These are phyloP conservation scores for Lizonia empirigonia DNA, from an alignment of 2,329 filamentous ascomycete genomes.

Conservation along the genomic window DNA sequence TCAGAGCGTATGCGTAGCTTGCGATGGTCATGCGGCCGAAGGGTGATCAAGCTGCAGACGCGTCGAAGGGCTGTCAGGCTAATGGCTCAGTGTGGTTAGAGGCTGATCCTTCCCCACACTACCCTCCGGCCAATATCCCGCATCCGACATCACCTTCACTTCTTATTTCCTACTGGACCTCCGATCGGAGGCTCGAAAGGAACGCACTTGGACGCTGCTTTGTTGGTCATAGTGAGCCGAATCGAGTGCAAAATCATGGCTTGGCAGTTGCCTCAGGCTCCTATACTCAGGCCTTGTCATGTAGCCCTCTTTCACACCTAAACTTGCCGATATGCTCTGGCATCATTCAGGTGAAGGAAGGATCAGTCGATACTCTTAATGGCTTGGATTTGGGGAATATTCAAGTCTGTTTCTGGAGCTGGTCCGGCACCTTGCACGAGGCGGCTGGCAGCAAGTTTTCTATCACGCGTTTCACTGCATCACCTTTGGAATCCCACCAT, in stretches of 20 bases:
- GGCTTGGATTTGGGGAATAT: no score
- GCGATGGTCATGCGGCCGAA: neutral
- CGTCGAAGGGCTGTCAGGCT: neutral
- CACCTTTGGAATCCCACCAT: neutral
- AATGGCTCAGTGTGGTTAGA: neutral
- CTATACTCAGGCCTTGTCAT: no score
- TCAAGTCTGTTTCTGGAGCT: no score
- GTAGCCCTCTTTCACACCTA: no score
- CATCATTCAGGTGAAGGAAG: no score
- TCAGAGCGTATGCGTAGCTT: neutral
- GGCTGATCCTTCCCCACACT: constrained; percentile 12
- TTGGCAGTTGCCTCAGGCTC: no score
- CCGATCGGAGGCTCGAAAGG: neutral
- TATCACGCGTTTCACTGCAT: neutral
- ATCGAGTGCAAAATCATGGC: no score
- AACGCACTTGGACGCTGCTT: no score
- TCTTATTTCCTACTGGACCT: neutral
- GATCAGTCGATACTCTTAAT: no score
- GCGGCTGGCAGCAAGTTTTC: neutral
- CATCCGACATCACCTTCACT: constrained; percentile 2
- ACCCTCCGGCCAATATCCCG: neutral
- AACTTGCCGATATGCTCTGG: no score
- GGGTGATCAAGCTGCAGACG: constrained; percentile 9
- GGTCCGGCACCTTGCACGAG: no score
- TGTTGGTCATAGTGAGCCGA: no score